Evolutionary conservation across 2,329 filamentous ascomycete species (phyloP), one percentile per base, ranked within the genome.

Genomic region (Aspergillus sergii): DNA sequence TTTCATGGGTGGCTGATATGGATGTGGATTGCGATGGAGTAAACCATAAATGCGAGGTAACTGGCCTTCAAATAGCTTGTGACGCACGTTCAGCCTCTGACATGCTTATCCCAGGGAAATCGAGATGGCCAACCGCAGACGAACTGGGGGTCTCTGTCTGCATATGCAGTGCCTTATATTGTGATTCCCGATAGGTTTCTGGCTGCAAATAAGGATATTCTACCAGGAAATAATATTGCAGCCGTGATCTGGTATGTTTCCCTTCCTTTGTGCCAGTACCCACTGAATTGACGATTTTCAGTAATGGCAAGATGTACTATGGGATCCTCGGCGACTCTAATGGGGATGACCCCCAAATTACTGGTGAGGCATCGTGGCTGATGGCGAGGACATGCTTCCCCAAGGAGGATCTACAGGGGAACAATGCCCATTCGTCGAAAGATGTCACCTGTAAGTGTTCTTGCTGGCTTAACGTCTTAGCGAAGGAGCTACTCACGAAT

Each of bases 361-460:
- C 72, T 11, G 74, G 74, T 5, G 74, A 76, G 54, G 74, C 73
- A 9, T 76, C 74, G 2, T 76, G 74, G 74, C 48, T 76, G n/a
- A 72, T 76, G 71, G 73, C 74, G 6, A 72, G 71, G 2, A 73
- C 73, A 1, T 76, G 74, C 19, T 76, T 76, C 61, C 72, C 73
- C 1, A 59, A 71, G 16, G 73, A 75, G 7, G 57, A 68, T 23
- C 57, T 76, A 23, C 70, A 69, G 16, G 74, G 74, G 11, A 70
- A 66, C 30, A 62, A 28, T 12, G 74, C 73, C 9, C 74, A 75
- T 48, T 60, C 26, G 1, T 28, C 43, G n/a, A 60, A 61, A 9
- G 74, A 76, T 65, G 73, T 75, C 9, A 75, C 71, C 6, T 76
- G 74, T 76, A 65, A 58, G 67, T 48, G 26, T 21, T 11, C 60